Percentiles rank a stretch among this genome's conserved stretches.
These are phyloP conservation scores for Eucommia ulmoides DNA, from an alignment of 257 asterid genomes.

Conservation along the genomic window DNA sequence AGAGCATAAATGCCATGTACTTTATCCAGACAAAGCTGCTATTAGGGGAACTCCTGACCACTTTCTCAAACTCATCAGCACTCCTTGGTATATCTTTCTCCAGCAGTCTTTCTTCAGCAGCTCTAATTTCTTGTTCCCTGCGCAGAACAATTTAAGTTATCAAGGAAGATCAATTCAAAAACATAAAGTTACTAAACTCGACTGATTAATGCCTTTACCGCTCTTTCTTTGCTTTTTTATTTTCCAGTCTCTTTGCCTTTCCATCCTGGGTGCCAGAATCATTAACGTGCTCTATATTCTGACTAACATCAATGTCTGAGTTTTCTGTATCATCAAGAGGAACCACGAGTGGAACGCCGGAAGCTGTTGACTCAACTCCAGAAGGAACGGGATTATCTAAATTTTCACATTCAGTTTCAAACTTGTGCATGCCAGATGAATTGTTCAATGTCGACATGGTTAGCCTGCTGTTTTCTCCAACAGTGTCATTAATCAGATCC, in stretches of 20 bases:
- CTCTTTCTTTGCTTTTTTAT: constrained; percentile 55
- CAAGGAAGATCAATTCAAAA: background rate
- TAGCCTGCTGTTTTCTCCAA: constrained; percentile 15
- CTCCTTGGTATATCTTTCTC: constrained; percentile 65
- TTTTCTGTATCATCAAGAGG: constrained; percentile 62
- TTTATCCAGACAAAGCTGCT: constrained; percentile 90
- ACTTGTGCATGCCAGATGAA: constrained; percentile 13
- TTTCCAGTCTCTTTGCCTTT: constrained; percentile 35
- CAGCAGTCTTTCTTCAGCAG: constrained; percentile 83
- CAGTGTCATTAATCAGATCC: too few relatives aligned
- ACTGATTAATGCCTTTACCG: constrained; percentile 24
- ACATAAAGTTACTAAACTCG: background rate
- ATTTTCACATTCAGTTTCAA: constrained; percentile 18
- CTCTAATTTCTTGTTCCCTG: constrained; percentile 88
- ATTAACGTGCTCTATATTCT: constrained; percentile 18
- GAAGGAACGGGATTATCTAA: constrained; percentile 30
- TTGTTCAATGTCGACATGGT: constrained; percentile 23
- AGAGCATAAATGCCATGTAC: constrained; percentile 81
- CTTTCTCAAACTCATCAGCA: constrained; percentile 86
- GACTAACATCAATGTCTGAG: constrained; percentile 30
- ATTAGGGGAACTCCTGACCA: constrained; percentile 65
- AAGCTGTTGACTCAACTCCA: constrained; percentile 67
- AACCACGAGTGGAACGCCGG: constrained; percentile 80
- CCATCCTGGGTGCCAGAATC: constrained; percentile 30
- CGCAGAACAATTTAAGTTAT: constrained; percentile 3